Base-by-base conservation (phyloP, 2,329 filamentous ascomycete species). In the Mycosphaerella sp. region DNA sequence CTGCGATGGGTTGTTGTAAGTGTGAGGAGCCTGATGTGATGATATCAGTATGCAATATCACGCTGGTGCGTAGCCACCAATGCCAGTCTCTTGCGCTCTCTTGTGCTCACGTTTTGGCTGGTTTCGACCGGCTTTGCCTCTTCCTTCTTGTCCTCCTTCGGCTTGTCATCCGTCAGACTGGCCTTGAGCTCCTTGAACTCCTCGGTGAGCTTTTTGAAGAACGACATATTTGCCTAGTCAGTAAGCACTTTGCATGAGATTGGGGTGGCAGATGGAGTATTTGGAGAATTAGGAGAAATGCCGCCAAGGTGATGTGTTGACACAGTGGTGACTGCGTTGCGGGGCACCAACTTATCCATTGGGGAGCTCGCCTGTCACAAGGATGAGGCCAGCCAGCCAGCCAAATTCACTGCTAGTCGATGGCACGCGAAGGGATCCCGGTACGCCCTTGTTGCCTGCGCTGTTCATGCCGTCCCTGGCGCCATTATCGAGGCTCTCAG, bases 181-280 rank as follows among this genome's bases (percentile, higher is more conserved):
- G 62, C 56, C 53, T 70, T 68, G 41, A 71, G 67, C 47, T 71
- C 68, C 50, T 72, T 62, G 54, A 73, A 64, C 55, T 73, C 70
- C 57, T 71, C 71, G 62, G 71, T 73, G 56, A 73, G 68, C 55
- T 74, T 73, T 62, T 72, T 73, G 57, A 73, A 67, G 55, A 74
- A 74, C 48, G 72, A 72, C 71, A 74, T 73, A 40, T 6, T 59
- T 36, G 8, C 14, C 14, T 18, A 21, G 27, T 28, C 21, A 14
- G n/a, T 13, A 3, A 42, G 48, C 28, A n/a, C n/a, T n/a, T 16
- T 9, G 46, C n/a, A 32, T 35, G 21, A 34, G 49, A 35, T 39
- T 18, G 37, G 18, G 18, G 32, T 30, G 28, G 28, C 10, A 37
- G 44, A 25, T 37, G 21, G 34, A 46, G 40, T 44, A 34, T 34